Evolutionary conservation across 106 monocot species (phyloP), one percentile per base, ranked within the genome.

Genomic region (Dactylorhiza incarnata): DNA sequence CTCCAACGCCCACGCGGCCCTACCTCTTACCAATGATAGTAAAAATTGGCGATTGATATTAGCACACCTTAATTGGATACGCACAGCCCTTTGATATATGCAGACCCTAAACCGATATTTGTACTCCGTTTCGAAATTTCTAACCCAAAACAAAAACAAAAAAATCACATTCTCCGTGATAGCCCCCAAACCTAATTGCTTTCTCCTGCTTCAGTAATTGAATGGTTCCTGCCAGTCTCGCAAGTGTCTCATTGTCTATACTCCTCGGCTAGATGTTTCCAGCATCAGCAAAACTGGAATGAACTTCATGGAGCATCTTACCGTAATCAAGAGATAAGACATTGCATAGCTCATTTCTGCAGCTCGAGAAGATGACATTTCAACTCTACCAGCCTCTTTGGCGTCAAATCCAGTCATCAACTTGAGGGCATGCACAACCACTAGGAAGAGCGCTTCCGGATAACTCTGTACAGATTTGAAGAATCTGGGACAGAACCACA

Each of bases 241-340:
- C 79, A 80, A 92, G 81, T n/a, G 83, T 85, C 16, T 83, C 86
- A 78, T 95, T 86, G 83, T 89, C 86, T 48, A 95, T 92, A 78
- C 84, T 89, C 80, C 78, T 88, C 37, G 78, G 73, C 49, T 77
- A 80, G 53, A 45, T 73, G 47, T 76, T 79, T 26, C 47, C 23
- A 59, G 22, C 55, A 78, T 85, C 80, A 53, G 49, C 52, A 81
- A 86, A 88, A 25, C 83, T 80, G 14, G 92, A 88, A 86, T 92
- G 88, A 50, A 92, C 74, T 73, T 88, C 89, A 75, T 1, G 37
- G 4, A 95, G 74, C 46, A 68, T 80, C 75, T 88, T 78, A 55
- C 50, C 74, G 48, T 86, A 81, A 77, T 92, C 89, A 78, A 88
- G 26, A 20, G 85, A 83, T 82, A 95, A 79, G 68, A 86, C 76